These are phyloP conservation scores for Ceratobasidium sp. DNA, from an alignment of 1,284 basidiomycete genomes.

Conservation along the genomic window DNA sequence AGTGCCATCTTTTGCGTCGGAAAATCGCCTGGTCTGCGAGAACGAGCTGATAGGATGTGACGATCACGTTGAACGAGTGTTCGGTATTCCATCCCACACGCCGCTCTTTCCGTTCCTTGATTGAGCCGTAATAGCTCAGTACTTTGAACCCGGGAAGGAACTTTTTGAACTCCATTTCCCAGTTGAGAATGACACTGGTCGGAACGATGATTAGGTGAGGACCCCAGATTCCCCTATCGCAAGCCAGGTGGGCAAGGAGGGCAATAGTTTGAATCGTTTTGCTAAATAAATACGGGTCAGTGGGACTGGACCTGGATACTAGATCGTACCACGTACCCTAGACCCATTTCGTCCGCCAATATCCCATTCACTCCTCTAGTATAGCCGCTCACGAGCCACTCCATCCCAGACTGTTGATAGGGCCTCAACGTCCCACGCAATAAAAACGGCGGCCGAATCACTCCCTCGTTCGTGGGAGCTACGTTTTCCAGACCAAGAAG, in stretches of 20 bases:
- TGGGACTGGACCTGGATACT: not conserved
- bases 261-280: constrained; percentile 98
- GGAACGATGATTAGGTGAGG: constrained; percentile 96
- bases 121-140: constrained; percentile 89
- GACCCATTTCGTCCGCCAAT: constrained; percentile 90
- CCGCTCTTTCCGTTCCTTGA: constrained; percentile 91
- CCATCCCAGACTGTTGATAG: constrained; percentile 92
- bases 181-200: constrained; percentile 93
- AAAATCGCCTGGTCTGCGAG: constrained; percentile 93
- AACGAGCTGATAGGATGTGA: constrained; percentile 94
- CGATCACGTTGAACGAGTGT: constrained; percentile 93
- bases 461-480: constrained; percentile 1
- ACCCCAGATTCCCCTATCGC: constrained; percentile 95
- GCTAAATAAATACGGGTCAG: constrained; percentile 53
- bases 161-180: constrained; percentile 99
- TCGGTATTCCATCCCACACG: constrained; percentile 94
- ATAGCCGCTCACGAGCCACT: constrained; percentile 94
- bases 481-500: constrained; percentile 36
- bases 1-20: constrained; percentile 95
- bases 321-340: constrained; percentile 65
- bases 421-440: constrained; percentile 88
- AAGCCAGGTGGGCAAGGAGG: constrained; percentile 90
- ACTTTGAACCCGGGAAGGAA: constrained; percentile 94
- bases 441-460: constrained; percentile 76
- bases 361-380: constrained; percentile 90